Conservation (phyloP, 73 alveolate species). For the Paramecium sexaurelia region DNA sequence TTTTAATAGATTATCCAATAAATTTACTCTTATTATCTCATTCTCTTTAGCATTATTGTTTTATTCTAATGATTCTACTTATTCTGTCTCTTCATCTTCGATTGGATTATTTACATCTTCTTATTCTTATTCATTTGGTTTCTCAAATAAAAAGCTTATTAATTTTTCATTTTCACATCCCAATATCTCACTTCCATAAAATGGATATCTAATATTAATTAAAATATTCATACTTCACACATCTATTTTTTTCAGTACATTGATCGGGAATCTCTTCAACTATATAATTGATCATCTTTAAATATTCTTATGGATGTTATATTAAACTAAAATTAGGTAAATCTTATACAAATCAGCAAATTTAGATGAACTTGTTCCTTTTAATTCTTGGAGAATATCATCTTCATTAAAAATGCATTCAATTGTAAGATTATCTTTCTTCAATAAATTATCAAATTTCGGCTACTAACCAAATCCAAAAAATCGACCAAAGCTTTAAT, state of each 20-base stretch:
- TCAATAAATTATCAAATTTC: background rate
- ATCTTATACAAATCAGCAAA: background rate
- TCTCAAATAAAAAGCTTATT: conserved; percentile 12
- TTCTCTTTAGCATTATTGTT: background rate
- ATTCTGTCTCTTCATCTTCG: conserved; percentile 26
- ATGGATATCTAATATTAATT: background rate
- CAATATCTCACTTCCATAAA: conserved; percentile 1
- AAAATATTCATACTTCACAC: background rate
- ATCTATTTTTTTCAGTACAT: conserved; percentile 4
- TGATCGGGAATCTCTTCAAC: conserved; percentile 8
- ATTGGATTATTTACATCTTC: conserved; percentile 15
- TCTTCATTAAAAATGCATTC: conserved; percentile 13
- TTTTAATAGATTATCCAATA: background rate
- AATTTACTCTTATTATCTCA: background rate
- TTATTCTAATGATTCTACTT: background rate
- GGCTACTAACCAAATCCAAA: conserved; percentile 11
- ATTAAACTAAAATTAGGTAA: background rate
- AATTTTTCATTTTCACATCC: conserved; percentile 36
- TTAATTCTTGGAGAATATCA: background rate
- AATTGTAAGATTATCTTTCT: background rate
- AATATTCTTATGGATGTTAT: background rate
- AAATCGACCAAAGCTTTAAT: conserved; percentile 25
- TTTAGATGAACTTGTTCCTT: conserved; percentile 3
- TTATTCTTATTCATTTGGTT: background rate
- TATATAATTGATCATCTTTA: conserved; percentile 7